Conservation (phyloP, 495 filamentous ascomycete genomes). For the Aspergillus coremiiformis region DNA sequence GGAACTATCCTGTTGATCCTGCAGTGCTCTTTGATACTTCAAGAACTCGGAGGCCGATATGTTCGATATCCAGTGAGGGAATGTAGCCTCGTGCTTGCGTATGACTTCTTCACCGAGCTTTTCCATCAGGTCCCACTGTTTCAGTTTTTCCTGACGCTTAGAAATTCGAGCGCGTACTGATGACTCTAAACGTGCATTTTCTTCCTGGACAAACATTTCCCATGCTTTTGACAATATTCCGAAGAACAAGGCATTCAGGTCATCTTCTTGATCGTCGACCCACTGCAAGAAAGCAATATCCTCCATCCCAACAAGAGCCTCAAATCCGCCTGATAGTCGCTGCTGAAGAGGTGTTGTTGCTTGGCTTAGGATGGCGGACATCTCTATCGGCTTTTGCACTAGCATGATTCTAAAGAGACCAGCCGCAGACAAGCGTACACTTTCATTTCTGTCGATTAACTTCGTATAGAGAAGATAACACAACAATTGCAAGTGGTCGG, state of each 20-base stretch:
- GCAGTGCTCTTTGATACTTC: slow-evolving; percentile 76
- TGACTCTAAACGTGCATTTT: slow-evolving; percentile 70
- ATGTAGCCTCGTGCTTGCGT: slow-evolving; percentile 71
- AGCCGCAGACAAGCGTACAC: slow-evolving; percentile 69
- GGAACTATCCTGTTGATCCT: slow-evolving; percentile 88
- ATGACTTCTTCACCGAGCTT: slow-evolving; percentile 60
- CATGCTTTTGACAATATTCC: slow-evolving; percentile 69
- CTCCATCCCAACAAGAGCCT: slow-evolving; percentile 77
- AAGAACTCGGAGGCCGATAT: slow-evolving; percentile 87
- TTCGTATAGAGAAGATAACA: slow-evolving; percentile 88
- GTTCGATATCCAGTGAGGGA: slow-evolving; percentile 86
- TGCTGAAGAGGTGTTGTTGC: slow-evolving; percentile 61
- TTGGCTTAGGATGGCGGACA: slow-evolving; percentile 60
- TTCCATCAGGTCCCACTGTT: slow-evolving; percentile 64
- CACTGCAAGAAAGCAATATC: slow-evolving; percentile 78
- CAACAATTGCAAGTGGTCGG: slow-evolving; percentile 68
- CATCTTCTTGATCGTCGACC: slow-evolving; percentile 76
- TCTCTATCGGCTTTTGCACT: slow-evolving; percentile 88
- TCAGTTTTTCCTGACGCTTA: slow-evolving; percentile 75
- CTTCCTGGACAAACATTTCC: slow-evolving; percentile 73
- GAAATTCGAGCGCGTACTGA: slow-evolving; percentile 56
- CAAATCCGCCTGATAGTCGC: slow-evolving; percentile 68
- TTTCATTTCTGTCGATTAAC: slow-evolving; percentile 54
- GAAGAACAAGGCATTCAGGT: slow-evolving; percentile 75
- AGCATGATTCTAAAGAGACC: slow-evolving; percentile 84